Percentiles rank a stretch among this genome's conserved stretches.
phyloP scores from a whole-genome alignment of 345 rosid species.

The Nasturtium officinale region DNA sequence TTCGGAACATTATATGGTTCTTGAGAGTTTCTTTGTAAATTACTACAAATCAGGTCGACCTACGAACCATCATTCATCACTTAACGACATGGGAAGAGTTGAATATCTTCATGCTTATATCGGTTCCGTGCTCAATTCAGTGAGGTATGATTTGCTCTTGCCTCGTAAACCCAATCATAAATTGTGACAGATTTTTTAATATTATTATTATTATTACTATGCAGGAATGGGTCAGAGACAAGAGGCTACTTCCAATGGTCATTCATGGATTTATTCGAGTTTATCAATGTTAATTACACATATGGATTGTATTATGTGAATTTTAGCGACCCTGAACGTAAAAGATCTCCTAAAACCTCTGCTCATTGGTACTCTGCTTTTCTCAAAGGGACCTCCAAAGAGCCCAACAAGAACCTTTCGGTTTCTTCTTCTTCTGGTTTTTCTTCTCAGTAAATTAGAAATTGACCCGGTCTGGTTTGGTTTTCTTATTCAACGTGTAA shows the following conservation, averaged over 20 bases:
- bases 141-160: neutral
- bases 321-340: neutral
- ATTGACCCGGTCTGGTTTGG: neutral
- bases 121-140: neutral
- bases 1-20: neutral
- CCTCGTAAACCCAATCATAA: neutral
- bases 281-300: neutral
- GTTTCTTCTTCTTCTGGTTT: slow-evolving; percentile 16
- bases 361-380: slow-evolving; percentile 54
- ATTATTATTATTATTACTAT: too few relatives aligned
- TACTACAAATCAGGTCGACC: neutral
- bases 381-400: slow-evolving; percentile 40
- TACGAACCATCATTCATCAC: neutral
- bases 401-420: neutral
- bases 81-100: neutral
- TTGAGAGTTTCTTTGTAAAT: neutral
- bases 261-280: neutral
- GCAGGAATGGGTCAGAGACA: neutral
- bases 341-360: slow-evolving; percentile 8
- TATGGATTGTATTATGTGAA: neutral
- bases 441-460: neutral
- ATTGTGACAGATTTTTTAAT: too few relatives aligned
- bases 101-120: neutral
- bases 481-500: neutral
- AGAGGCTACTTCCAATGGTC: neutral